Base-by-base conservation (phyloP, 495 filamentous ascomycete genomes). In the Hypoxylon crocopeplum region DNA sequence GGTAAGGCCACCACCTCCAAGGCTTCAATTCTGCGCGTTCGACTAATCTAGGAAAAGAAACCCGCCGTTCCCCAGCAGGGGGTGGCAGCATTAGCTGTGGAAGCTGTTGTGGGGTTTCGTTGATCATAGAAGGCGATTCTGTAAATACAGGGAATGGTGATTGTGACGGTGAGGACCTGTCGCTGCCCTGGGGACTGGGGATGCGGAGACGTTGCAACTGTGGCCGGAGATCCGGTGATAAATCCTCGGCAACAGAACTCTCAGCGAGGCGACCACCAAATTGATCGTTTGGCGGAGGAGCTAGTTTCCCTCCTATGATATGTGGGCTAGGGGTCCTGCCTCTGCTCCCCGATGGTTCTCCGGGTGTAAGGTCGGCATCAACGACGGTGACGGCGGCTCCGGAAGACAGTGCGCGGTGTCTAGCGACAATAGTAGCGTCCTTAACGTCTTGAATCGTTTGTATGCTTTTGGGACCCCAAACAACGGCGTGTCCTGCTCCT, bases 1-100 rank as follows among this genome's bases (percentile, higher is more conserved):
- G 76, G 68, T 89, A 88, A 7, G 89, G 89, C 91, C 91, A 96
- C 86, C 88, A 90, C 12, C 67, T 75, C 32, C 83, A 70, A 7
- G 77, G 77, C 17, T 68, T 79, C 1, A 72, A 72, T 20, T 47
- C 62, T 44, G 82, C 77, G n/a, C 79, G 77, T 13, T 82, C 85
- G 15, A 80, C 75, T 22, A 76, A 37, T 1, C 45, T 53, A 6
- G 64, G 58, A 21, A 70, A 62, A 7, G 71, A 65, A 27, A 64
- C 53, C 6, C 51, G 59, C 19, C 48, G 66, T 11, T 75, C 73
- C 19, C 55, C 50, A 0, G 38, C 36, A 15, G 65, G 37, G 17
- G 67, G 46, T 10, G 74, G 74, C 7, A 77, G 69, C 10, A 66
- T 57, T 22, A 71, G 67, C 7, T 64, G 57, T 1, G 66, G 81